A percentile compares a stretch with the other conserved stretches of the same genome.
Evolutionary conservation across 805 yeast genomes (phyloP).

Genomic region (Candida stauntonica): DNA sequence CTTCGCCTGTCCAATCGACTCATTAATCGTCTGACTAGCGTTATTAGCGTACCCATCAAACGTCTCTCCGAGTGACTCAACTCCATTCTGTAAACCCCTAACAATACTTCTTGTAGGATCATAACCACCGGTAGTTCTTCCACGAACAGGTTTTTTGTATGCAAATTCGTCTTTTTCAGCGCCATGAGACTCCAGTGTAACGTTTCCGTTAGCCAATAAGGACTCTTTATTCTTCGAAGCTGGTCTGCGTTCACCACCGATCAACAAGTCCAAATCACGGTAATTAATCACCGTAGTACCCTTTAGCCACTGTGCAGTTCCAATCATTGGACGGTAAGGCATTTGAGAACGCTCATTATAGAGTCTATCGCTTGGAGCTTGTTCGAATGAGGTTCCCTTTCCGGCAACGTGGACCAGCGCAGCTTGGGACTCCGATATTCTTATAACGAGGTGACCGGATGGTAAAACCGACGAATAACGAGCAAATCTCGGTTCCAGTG

Average conservation of each 20-base stretch:
- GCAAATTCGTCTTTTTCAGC: slow-evolving; percentile 25
- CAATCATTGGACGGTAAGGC: slow-evolving; percentile 76
- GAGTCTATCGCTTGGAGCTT: slow-evolving; percentile 45
- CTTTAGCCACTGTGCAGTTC: slow-evolving; percentile 81
- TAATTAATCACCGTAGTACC: slow-evolving; percentile 62
- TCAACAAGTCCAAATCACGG: slow-evolving; percentile 57
- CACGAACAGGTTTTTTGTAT: slow-evolving; percentile 47
- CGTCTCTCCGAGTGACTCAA: slow-evolving; percentile 50
- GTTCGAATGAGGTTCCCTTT: slow-evolving; percentile 1
- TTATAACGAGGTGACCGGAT: slow-evolving; percentile 54
- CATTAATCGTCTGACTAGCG: slow-evolving; percentile 50
- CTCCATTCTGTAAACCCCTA: slow-evolving; percentile 46
- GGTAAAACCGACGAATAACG: slow-evolving; percentile 42
- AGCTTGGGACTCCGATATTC: slow-evolving; percentile 53
- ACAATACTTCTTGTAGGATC: slow-evolving; percentile 36
- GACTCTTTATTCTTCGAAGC: slow-evolving; percentile 57
- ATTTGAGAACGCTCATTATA: slow-evolving; percentile 65
- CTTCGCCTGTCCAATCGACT: slow-evolving; percentile 45
- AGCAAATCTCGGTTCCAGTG: slow-evolving; percentile 37
- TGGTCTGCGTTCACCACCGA: slow-evolving; percentile 75
- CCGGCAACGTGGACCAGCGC: slow-evolving; percentile 33
- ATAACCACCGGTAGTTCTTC: slow-evolving; percentile 33
- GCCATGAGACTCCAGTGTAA: slow-evolving; percentile 20
- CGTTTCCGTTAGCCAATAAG: slow-evolving; percentile 44
- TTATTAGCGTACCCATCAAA: slow-evolving; percentile 54